Percentiles rank a stretch among this genome's conserved stretches.
Evolutionary conservation across 352 stramenopile species (phyloP).

Genomic region (Achlya hypogyna): DNA sequence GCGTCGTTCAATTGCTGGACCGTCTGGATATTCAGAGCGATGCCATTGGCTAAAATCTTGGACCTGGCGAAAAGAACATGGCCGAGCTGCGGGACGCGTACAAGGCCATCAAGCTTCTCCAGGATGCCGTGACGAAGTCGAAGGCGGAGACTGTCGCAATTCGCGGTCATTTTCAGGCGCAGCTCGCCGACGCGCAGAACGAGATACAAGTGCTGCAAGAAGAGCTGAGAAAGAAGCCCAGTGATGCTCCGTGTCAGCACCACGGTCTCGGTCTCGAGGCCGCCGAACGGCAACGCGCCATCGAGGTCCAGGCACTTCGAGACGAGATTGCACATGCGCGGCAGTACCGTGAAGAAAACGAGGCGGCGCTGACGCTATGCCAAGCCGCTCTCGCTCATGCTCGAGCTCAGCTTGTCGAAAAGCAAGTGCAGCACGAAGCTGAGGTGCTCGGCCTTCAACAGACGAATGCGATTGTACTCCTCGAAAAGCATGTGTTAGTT

Average conservation of each 20-base stretch:
- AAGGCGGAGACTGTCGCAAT: not conserved
- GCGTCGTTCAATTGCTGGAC: not conserved
- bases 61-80: not conserved
- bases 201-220: constrained; percentile 10
- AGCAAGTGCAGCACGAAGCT: not conserved
- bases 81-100: constrained; percentile 17
- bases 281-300: not conserved
- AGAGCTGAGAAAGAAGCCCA: not conserved
- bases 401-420: not conserved
- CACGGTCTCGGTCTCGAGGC: constrained; percentile 5
- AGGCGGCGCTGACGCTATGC: not conserved
- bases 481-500: not conserved
- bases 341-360: not conserved
- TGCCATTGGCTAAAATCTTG: not conserved
- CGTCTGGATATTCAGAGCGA: not conserved
- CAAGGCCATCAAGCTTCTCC: constrained; percentile 18
- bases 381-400: not conserved
- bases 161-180: not conserved
- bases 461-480: not conserved
- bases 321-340: constrained; percentile 4
- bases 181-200: constrained; percentile 11
- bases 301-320: constrained; percentile 9
- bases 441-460: not conserved
- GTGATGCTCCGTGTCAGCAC: not conserved
- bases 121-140: constrained; percentile 11